Evolutionary conservation across 2,329 filamentous ascomycete genomes (phyloP).

Genomic region (Pyrenophora teres): DNA sequence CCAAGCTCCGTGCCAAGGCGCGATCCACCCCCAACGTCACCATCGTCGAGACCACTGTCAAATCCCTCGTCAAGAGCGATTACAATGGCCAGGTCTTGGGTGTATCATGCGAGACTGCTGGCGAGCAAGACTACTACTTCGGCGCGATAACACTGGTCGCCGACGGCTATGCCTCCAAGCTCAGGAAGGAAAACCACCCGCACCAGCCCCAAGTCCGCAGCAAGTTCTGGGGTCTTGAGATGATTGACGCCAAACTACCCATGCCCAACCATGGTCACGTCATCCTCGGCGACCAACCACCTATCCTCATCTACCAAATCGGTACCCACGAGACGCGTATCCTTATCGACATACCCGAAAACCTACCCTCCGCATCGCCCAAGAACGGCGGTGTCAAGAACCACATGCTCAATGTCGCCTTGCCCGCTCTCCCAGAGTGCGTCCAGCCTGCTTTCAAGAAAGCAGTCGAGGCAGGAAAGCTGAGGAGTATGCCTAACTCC

Average conservation of each 20-base stretch:
- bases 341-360: conserved; percentile 83
- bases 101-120: conserved; percentile 74
- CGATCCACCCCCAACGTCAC: conserved; percentile 79
- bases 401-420: conserved; percentile 78
- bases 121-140: conserved; percentile 75
- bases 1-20: conserved; percentile 76
- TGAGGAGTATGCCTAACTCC: conserved; percentile 94
- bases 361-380: conserved; percentile 72
- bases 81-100: conserved; percentile 76
- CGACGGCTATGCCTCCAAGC: conserved; percentile 91
- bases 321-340: conserved; percentile 91
- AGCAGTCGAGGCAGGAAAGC: conserved; percentile 75
- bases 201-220: conserved; percentile 72
- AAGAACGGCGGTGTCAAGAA: conserved; percentile 81
- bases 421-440: conserved; percentile 74
- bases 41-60: conserved; percentile 87
- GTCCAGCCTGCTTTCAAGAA: conserved; percentile 74
- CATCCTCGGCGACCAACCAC: conserved; percentile 75
- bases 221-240: conserved; percentile 92
- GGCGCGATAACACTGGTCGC: conserved; percentile 85
- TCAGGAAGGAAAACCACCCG: conserved; percentile 77
- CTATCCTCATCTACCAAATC: conserved; percentile 94
- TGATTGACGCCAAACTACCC: conserved; percentile 84
- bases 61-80: conserved; percentile 72
- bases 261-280: conserved; percentile 81